Base-by-base conservation (phyloP, 768 basidiomycete species). In the Tulasnella sp. region DNA sequence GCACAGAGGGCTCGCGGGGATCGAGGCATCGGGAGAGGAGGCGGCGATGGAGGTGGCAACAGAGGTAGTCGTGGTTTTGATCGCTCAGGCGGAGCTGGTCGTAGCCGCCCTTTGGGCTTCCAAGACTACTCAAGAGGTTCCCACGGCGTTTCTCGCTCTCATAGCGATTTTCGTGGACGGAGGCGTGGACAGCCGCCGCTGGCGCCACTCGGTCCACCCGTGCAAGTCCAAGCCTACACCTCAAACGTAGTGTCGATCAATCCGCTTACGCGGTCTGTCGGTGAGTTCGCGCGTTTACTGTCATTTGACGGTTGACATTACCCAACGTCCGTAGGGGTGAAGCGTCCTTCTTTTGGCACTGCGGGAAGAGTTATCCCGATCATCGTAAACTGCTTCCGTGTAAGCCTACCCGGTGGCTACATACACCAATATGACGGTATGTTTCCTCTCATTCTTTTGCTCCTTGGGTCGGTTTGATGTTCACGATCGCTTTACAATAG, bases 341-440 rank as follows among this genome's bases (percentile, higher is more conserved):
- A 75, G 62, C 74, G 86, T 34, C 75, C 82, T 32, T 76, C 73
- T 36, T 84, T 75, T 62, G 86, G 84, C 23, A 74, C 71, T 0
- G 72, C 73, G 7, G 86, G 86, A 3, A 71, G 66, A 21, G 62
- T 67, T 1, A 70, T 75, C 21, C 62, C 61, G 12, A 71, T 79
- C 5, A 60, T 57, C 8, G 73, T 77, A 29, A 90, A 89, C 66
- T 82, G 82, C 49, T 89, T 86, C 62, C 66, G 65, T 40, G 77
- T 78, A 3, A 72, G 74, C 0, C 78, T 84, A 12, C 81, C 86
- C 0, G 75, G 81, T 19, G 69, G 67, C 4, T 74, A 77, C 27
- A 87, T 87, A 37, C 74, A 82, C 59, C 87, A 89, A 63, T 88
- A 89, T 63, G 86, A 90, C 66, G 81, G 87, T 83, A 65, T 61